Percentiles rank a stretch among this genome's conserved stretches.
phyloP scores from a whole-genome alignment of 169 alveolate species.

The Eimeria praecox region DNA sequence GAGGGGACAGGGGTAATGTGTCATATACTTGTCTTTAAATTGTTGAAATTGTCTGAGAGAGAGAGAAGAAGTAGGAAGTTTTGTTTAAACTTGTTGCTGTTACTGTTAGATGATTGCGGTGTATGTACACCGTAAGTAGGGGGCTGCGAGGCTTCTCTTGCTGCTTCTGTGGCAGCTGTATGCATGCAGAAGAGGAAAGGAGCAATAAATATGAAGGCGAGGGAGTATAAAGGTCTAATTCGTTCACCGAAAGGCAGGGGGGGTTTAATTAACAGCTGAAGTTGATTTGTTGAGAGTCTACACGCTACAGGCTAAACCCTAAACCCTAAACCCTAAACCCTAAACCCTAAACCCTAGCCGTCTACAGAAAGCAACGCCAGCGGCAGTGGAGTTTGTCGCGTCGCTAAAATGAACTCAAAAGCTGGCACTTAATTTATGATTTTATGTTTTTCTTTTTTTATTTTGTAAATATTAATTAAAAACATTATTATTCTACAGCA shows the following conservation, averaged over 20 bases:
- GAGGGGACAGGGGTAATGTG: not conserved
- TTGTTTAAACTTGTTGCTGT: not conserved
- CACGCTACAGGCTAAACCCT: not conserved
- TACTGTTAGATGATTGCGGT: not conserved
- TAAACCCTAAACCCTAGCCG: not conserved
- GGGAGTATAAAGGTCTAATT: not conserved
- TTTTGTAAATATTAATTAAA: not conserved
- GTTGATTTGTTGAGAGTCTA: not conserved
- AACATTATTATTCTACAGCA: not conserved
- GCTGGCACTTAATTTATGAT: not conserved
- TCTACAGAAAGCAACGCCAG: not conserved
- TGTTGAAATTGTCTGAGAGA: not conserved
- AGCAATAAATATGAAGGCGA: not conserved
- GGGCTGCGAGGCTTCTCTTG: slow-evolving; percentile 21
- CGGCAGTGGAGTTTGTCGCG: slow-evolving; percentile 5
- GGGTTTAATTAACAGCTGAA: not conserved
- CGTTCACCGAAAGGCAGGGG: not conserved
- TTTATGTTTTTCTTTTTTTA: not conserved
- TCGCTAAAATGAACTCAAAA: not conserved
- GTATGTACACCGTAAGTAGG: not conserved
- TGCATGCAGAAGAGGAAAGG: not conserved
- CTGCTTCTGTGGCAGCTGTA: slow-evolving; percentile 13
- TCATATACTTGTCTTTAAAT: not conserved
- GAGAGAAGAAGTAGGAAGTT: too few relatives aligned
- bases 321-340: not conserved